Evolutionary conservation across 805 yeast species (phyloP), one percentile per base, ranked within the genome.

Genomic region (Pachysolen tannophilus): DNA sequence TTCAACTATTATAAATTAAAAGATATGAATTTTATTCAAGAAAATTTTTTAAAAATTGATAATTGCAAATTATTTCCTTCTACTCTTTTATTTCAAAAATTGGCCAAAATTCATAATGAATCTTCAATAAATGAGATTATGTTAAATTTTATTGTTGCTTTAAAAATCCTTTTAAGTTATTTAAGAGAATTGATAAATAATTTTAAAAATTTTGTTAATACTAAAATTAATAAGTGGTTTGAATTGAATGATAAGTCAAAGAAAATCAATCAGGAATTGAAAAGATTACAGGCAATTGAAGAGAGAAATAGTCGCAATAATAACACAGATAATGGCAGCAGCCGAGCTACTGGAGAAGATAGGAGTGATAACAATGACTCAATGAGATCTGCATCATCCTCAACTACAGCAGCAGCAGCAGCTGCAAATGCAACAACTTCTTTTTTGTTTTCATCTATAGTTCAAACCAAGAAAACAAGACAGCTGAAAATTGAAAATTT

Each of bases 1-100:
- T 57, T 67, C 30, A 48, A 46, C 10, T 57, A 56, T 4, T 28
- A 51, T 15, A 67, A 68, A 42, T 37, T 45, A 9, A 38, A 51
- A 4, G 77, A 69, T 44, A 18, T 52, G 2, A 35, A 44, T 9
- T 43, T 41, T 15, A 32, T 43, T 4, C 21, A 35, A 10, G 10
- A 32, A 11, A 41, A 42, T 16, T 6, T 42, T 5, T 26, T 48
- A 5, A 50, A 50, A 19, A 26, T 28, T 1, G 32, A 33, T n/a
- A 54, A 25, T 11, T 15, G 11, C 8, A 13, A 6, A 6, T 9
- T 26, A 8, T 17, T 31, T 10, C 21, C 34, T 5, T n/a, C n/a
- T n/a, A n/a, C n/a, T n/a, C n/a, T n/a, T 9, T 10, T 32, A 18
- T 11, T 13, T 2, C 15, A 16, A 6, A 20, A 32, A 10, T 32